Conservation (phyloP, 768 basidiomycete genomes). For the Suillus weaverae region DNA sequence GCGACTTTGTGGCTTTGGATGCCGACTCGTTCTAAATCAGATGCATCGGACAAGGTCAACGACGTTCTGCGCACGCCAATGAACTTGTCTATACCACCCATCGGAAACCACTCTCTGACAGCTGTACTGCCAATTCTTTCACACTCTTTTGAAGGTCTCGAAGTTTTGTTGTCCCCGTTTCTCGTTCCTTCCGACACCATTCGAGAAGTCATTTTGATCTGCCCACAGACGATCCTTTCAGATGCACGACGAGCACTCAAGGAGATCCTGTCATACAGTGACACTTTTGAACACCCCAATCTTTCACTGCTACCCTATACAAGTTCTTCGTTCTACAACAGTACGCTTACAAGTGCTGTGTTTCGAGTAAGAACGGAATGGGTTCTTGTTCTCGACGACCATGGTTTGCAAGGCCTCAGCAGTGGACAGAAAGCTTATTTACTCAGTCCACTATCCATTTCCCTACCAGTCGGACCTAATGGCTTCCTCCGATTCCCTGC, state of each 20-base stretch:
- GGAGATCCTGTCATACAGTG: slow-evolving; percentile 27
- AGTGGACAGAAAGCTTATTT: slow-evolving; percentile 38
- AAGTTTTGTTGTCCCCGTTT: slow-evolving; percentile 39
- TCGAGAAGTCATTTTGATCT: slow-evolving; percentile 48
- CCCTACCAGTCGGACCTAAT: slow-evolving; percentile 44
- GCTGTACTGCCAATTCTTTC: slow-evolving; percentile 49
- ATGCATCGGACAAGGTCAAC: background rate
- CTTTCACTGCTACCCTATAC: slow-evolving; percentile 40
- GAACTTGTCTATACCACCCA: slow-evolving; percentile 8
- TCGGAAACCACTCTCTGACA: slow-evolving; percentile 40
- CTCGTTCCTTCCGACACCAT: slow-evolving; percentile 36
- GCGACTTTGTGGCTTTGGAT: background rate
- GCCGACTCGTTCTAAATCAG: background rate
- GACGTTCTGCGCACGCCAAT: background rate
- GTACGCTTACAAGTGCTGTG: slow-evolving; percentile 37
- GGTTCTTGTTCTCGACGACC: slow-evolving; percentile 52
- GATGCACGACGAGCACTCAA: slow-evolving; percentile 40
- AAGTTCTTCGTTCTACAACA: slow-evolving; percentile 19
- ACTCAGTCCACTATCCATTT: slow-evolving; percentile 39
- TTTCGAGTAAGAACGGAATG: slow-evolving; percentile 45
- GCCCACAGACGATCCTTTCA: slow-evolving; percentile 37
- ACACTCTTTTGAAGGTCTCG: slow-evolving; percentile 35
- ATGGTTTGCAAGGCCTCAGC: slow-evolving; percentile 39
- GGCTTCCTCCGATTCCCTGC: slow-evolving; percentile 28
- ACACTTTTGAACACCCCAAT: slow-evolving; percentile 38